These are phyloP conservation scores for Kwoniella dendrophila DNA, from an alignment of 768 basidiomycete genomes.

Conservation along the genomic window DNA sequence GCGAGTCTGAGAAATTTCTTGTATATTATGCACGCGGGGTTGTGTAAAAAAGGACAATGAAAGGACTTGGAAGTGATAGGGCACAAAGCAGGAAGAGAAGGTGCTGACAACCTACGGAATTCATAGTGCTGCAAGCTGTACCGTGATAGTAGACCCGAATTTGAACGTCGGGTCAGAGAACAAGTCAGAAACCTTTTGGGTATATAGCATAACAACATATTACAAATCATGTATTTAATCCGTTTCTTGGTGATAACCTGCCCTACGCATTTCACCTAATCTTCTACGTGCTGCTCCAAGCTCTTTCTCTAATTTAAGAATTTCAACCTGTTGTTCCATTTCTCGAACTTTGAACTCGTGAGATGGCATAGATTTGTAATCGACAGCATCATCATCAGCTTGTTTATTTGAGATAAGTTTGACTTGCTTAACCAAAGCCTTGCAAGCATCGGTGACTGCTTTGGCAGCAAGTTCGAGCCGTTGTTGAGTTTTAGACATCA, in stretches of 20 bases:
- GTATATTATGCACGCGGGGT: too few relatives aligned
- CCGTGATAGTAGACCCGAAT: slow-evolving; percentile 82
- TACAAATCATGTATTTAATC: slow-evolving; percentile 30
- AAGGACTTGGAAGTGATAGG: neutral
- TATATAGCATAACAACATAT: slow-evolving; percentile 31
- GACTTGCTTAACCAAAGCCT: slow-evolving; percentile 92
- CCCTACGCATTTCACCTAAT: slow-evolving; percentile 55
- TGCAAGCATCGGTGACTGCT: slow-evolving; percentile 96
- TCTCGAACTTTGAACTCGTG: slow-evolving; percentile 95
- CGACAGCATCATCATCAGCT: slow-evolving; percentile 72
- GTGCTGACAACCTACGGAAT: neutral
- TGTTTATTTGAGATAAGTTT: slow-evolving; percentile 89
- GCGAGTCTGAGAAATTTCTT: too few relatives aligned
- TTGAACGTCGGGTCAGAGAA: slow-evolving; percentile 79
- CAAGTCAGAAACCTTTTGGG: slow-evolving; percentile 86
- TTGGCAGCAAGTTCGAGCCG: slow-evolving; percentile 93
- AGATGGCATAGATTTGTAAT: slow-evolving; percentile 88
- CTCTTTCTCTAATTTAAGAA: slow-evolving; percentile 93
- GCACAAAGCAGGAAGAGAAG: neutral
- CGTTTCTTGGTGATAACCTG: slow-evolving; percentile 52
- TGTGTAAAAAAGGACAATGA: too few relatives aligned
- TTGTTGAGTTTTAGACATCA: slow-evolving; percentile 99
- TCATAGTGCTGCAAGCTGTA: slow-evolving; percentile 91
- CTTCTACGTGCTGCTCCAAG: slow-evolving; percentile 64
- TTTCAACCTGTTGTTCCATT: slow-evolving; percentile 99